Percentiles rank a stretch among this genome's conserved stretches.
These are phyloP conservation scores for Stipa capillata DNA, from an alignment of 176 grass and related monocot genomes.

Conservation along the genomic window DNA sequence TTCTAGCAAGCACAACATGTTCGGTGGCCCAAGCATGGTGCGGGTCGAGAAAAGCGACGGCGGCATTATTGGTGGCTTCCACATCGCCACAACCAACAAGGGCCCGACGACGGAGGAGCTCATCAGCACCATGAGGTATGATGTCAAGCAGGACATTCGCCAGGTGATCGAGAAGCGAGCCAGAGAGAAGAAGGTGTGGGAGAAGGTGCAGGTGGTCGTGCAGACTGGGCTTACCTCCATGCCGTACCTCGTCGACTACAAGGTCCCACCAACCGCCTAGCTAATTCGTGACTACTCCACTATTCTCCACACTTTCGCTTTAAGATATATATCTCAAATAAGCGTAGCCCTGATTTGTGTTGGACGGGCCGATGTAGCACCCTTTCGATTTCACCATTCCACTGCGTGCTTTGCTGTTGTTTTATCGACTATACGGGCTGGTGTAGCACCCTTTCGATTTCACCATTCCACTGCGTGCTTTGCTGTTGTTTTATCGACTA, in stretches of 20 bases:
- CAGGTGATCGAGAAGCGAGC: background rate
- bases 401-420: too few species aligned
- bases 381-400: too few species aligned
- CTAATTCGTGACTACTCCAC: too few species aligned
- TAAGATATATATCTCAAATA: too few species aligned
- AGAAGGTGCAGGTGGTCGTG: background rate
- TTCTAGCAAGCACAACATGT: slow-evolving; percentile 17
- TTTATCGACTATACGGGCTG: too few species aligned
- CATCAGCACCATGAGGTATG: background rate
- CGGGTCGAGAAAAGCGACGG: background rate
- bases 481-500: too few species aligned
- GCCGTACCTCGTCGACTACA: slow-evolving; percentile 8
- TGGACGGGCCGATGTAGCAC: too few species aligned
- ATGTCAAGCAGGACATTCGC: background rate
- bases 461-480: too few species aligned
- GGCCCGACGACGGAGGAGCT: background rate
- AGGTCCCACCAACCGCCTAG: background rate
- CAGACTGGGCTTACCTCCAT: background rate
- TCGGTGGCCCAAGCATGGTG: slow-evolving; percentile 13
- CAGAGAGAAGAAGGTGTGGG: background rate
- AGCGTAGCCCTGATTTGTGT: too few species aligned
- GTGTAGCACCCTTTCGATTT: too few species aligned
- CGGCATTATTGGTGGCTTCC: background rate
- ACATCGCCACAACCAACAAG: background rate
- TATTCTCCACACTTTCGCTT: too few species aligned